Base-by-base conservation (phyloP, 2,329 filamentous ascomycete genomes). In the Cordyceps javanica region DNA sequence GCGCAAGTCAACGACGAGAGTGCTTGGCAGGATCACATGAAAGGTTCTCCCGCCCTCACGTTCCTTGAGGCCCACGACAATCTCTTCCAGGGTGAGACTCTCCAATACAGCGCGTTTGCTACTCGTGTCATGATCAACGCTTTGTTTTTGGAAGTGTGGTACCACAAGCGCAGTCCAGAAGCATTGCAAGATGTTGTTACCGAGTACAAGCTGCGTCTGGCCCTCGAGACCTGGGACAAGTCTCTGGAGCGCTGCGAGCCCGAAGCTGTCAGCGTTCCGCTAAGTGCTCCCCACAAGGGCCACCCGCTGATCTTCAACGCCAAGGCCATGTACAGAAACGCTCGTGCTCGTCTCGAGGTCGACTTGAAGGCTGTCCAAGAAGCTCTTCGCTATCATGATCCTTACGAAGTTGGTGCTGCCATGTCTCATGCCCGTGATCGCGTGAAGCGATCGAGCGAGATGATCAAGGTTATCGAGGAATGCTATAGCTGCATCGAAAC, bases 61-160 rank as follows among this genome's bases (percentile, higher is more conserved):
- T 96, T 97, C 70, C 89, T 94, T 73, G 88, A 95, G 67, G 93
- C 94, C 1, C 93, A 97, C 68, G 91, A 96, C 73, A 92, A 91
- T 61, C 83, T 99, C 4, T 97, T 97, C 79, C 91, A 96, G 71
- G 94, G 93, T 62, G 91, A 97, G 69, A 83, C 84, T 59, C 83
- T 93, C 53, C 88, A 88, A 65, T 99, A 97, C 78, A 97, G 93
- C 69, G 93, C 93, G 1, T 99, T 97, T 70, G 93, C 92, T 5
- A 96, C 94, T 11, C 90, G 94, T 61, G 91, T 97, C 62, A 95
- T 99, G 90, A 97, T 97, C 81, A 99, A 97, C 68, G 93, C 94
- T 11, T 80, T 99, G 62, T 99, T 97, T 80, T 82, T 99, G 50
- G 94, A 97, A 73, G 93, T 97, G 3, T 99, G 94, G 94, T 96